Evolutionary conservation across 2,329 filamentous ascomycete genomes (phyloP), one percentile per base, ranked within the genome.

Genomic region (Cytospora chrysosperma): DNA sequence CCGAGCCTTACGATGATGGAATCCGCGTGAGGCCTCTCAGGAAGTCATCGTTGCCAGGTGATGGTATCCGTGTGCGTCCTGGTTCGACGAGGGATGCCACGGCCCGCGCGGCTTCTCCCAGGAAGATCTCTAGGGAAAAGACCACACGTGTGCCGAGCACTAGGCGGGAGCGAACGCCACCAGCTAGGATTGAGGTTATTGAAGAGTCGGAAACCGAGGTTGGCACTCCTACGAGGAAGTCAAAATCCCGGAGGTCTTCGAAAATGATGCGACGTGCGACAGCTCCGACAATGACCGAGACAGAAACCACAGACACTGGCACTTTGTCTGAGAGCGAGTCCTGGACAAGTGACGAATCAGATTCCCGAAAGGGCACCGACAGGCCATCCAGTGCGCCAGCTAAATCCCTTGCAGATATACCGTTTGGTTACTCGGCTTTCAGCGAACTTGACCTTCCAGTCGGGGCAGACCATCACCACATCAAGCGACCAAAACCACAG

Each of bases 361-460:
- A 52, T 21, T 66, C 65, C 13, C 65, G 59, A 21, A 61, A 65
- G 13, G 65, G 47, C 1, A 80, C 77, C 2, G 72, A 77, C 8
- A 70, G 73, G n/a, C 76, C 75, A 9, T 78, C 79, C 2, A 81
- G 74, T 47, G 69, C 75, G 9, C 72, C 80, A 4, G 79, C 78
- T 37, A 85, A 85, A 67, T 82, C 83, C 2, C 70, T 88, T 37
- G 84, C 84, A 19, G 85, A 88, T 43, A 84, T 88, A 56, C 85
- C 86, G 0, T 82, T 88, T 70, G 86, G 86, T 7, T 84, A 84
- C 67, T 88, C 86, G 21, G 86, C 86, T n/a, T 88, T 89, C 68
- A 88, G 85, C 67, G 85, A 85, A 69, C 76, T 88, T 8, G 85
- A 88, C 59, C 72, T 88, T 1, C 80, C 85, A 0, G 70, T 82